phyloP scores from a whole-genome alignment of 768 basidiomycete genomes.

The Royoungia palumana region DNA sequence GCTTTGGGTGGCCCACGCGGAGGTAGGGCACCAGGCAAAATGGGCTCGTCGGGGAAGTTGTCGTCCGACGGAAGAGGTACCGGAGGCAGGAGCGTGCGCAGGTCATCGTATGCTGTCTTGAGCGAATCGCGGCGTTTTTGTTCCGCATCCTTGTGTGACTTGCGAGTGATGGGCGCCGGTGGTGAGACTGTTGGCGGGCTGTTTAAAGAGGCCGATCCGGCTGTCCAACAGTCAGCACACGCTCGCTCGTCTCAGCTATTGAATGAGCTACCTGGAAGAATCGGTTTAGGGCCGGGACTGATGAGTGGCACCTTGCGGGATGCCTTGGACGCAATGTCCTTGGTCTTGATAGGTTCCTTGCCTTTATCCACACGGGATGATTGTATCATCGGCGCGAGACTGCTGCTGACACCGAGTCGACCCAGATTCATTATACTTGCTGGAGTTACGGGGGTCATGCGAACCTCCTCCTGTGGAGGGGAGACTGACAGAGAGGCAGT shows the following conservation, averaged over 20 bases:
- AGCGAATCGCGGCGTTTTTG: constrained; percentile 96
- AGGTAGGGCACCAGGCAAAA: constrained; percentile 84
- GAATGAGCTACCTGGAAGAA: constrained; percentile 59
- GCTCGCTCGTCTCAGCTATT: neutral
- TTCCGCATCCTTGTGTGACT: constrained; percentile 93
- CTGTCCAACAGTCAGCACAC: constrained; percentile 20
- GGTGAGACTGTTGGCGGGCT: constrained; percentile 29
- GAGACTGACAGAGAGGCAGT: neutral
- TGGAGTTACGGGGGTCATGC: constrained; percentile 80
- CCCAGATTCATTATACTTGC: constrained; percentile 91
- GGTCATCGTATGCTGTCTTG: constrained; percentile 88
- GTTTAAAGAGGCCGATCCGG: constrained; percentile 32
- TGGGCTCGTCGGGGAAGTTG: constrained; percentile 64
- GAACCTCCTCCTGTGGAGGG: constrained; percentile 20
- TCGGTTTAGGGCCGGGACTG: constrained; percentile 63
- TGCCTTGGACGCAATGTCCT: constrained; percentile 23
- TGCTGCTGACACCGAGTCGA: constrained; percentile 50
- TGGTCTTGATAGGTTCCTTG: constrained; percentile 31
- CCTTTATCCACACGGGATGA: constrained; percentile 19
- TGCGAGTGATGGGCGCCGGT: constrained; percentile 55
- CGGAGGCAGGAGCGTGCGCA: constrained; percentile 80
- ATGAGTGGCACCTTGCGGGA: constrained; percentile 34
- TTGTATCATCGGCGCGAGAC: constrained; percentile 35
- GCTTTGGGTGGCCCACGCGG: constrained; percentile 87
- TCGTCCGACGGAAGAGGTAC: constrained; percentile 81